Conservation (phyloP, 2,329 filamentous ascomycete species). For the Colletotrichum melonis region DNA sequence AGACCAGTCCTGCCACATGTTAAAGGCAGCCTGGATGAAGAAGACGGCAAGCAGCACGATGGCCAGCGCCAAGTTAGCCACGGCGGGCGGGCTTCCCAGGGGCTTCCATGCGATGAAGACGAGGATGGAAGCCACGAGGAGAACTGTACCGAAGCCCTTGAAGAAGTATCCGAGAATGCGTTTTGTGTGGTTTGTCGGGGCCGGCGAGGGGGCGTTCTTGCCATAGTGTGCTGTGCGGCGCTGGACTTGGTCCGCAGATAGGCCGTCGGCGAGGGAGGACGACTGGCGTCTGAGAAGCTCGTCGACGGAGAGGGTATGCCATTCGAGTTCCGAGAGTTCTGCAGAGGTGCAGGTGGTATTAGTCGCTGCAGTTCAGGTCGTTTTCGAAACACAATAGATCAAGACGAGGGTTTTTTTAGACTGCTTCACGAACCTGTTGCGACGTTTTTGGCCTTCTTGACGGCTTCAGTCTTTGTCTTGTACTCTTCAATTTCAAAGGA, state of each 20-base stretch:
- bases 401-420: not conserved
- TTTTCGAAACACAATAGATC: not conserved
- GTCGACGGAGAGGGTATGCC: conserved; percentile 70
- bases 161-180: conserved; percentile 78
- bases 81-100: conserved; percentile 75
- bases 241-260: conserved; percentile 68
- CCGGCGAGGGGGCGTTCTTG: conserved; percentile 73
- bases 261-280: conserved; percentile 66
- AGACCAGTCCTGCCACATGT: conserved; percentile 80
- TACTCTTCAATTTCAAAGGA: conserved; percentile 64
- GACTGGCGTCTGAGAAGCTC: conserved; percentile 71
- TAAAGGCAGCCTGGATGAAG: conserved; percentile 75
- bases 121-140: conserved; percentile 75
- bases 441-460: conserved; percentile 55
- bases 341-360: not conserved
- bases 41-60: conserved; percentile 80
- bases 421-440: conserved; percentile 52
- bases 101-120: conserved; percentile 84
- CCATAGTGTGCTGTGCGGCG: conserved; percentile 70
- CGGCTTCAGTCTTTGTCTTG: conserved; percentile 51
- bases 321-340: conserved; percentile 74
- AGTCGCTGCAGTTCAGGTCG: not conserved
- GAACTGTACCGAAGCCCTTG: conserved; percentile 79
- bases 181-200: conserved; percentile 68
- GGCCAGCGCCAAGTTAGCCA: conserved; percentile 78